These are phyloP conservation scores for Madurella mycetomatis DNA, from an alignment of 2,329 filamentous ascomycete species.

Conservation along the genomic window DNA sequence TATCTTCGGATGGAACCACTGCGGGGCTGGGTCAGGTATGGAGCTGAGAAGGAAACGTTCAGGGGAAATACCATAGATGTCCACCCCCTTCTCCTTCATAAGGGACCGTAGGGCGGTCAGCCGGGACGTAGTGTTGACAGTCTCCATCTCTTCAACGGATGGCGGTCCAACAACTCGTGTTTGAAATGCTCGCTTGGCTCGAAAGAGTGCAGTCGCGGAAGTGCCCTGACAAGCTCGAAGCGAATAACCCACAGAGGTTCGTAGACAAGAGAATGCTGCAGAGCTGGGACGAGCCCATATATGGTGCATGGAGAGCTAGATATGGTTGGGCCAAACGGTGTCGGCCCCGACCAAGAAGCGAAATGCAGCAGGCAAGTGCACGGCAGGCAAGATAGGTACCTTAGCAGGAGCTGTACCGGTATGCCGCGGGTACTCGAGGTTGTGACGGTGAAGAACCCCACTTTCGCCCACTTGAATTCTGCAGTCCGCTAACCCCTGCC, in stretches of 20 bases:
- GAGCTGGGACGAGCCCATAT: conserved; percentile 22
- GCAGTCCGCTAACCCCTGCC: too few relatives aligned
- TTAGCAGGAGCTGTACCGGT: neutral
- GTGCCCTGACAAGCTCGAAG: neutral
- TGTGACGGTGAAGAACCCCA: neutral
- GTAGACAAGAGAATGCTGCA: conserved; percentile 13
- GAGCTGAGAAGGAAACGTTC: neutral
- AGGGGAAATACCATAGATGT: conserved; percentile 74
- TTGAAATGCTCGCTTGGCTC: conserved; percentile 8
- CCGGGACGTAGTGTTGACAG: conserved; percentile 72
- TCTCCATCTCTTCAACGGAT: conserved; percentile 56
- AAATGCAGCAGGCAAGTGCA: neutral
- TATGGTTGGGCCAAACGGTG: conserved; percentile 4
- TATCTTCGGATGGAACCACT: conserved; percentile 97
- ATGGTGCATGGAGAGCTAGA: conserved; percentile 23
- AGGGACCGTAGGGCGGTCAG: conserved; percentile 72
- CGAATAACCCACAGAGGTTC: conserved; percentile 12
- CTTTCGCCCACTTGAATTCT: neutral
- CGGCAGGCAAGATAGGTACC: neutral
- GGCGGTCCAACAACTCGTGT: conserved; percentile 7
- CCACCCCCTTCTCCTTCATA: conserved; percentile 82
- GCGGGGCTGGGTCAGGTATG: conserved; percentile 32
- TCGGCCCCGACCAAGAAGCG: neutral
- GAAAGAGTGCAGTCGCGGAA: conserved; percentile 10
- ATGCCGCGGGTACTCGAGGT: conserved; percentile 8